Evolutionary conservation across 129 eudicot species (phyloP), one percentile per base, ranked within the genome.

Genomic region (Tagetes patula): DNA sequence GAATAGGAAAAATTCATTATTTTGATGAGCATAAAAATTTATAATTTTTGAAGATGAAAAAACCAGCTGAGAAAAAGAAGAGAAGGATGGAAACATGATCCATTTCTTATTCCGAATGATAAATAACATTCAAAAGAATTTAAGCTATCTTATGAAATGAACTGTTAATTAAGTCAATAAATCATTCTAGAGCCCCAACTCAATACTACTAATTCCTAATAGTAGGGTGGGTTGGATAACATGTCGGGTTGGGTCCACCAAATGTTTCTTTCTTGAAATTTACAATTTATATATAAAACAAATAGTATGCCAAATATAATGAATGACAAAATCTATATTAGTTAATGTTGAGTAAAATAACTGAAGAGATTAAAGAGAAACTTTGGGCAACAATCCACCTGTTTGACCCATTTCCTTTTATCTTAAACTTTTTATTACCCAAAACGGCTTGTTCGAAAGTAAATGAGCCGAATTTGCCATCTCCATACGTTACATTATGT

Each of bases 11-110:
- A 69, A 37, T 3, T 34, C 39, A 12, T 60, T 11, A 48, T 45
- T 65, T 27, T 66, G 55, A 41, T 61, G 50, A 67, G 38, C 20
- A 45, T 45, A 55, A n/a, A 31, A 20, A 3, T 46, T 2, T 78
- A 43, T 30, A 32, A 32, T 40, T 20, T 0, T 41, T 48, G 13
- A 20, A 32, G 32, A 52, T 3, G 2, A 10, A 14, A 75, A 74
- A 56, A 56, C 13, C 30, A 56, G 3, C 37, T 6, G 38, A 31
- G 2, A 30, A 54, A 6, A 55, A 30, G 32, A 2, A 2, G 32
- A 4, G 13, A 1, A 31, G n/a, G 38, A 20, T 20, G 27, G 40
- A 9, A 33, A 58, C 39, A 58, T 32, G 39, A 30, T 8, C 0
- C 14, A 2, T 30, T 58, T 30, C 7, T 30, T 30, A 20, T 20